These are phyloP conservation scores for Podospora bellae-mahoneyi DNA, from an alignment of 495 filamentous ascomycete genomes.

Conservation along the genomic window DNA sequence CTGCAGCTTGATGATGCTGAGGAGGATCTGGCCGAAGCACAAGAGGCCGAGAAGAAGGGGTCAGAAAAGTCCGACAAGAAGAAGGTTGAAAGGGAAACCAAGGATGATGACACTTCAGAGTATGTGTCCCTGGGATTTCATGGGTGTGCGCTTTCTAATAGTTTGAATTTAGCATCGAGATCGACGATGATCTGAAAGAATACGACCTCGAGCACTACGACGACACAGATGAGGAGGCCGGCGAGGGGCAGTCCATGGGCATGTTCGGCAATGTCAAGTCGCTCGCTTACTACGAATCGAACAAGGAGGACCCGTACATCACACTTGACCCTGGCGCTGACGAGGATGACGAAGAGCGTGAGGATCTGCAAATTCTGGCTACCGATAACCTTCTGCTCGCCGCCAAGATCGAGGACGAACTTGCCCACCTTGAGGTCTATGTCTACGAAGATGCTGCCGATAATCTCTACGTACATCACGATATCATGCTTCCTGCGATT, in stretches of 20 bases:
- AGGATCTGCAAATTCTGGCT: slow-evolving; percentile 88
- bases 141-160: slow-evolving; percentile 20
- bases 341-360: slow-evolving; percentile 82
- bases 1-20: slow-evolving; percentile 90
- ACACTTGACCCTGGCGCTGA: slow-evolving; percentile 66
- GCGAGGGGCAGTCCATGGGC: slow-evolving; percentile 64
- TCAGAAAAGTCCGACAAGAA: slow-evolving; percentile 16
- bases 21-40: slow-evolving; percentile 74
- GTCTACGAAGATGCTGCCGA: slow-evolving; percentile 92
- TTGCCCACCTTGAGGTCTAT: slow-evolving; percentile 94
- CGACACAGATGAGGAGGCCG: slow-evolving; percentile 66
- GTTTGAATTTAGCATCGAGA: slow-evolving; percentile 34
- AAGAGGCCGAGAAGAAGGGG: slow-evolving; percentile 33
- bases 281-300: slow-evolving; percentile 86
- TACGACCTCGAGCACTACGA: slow-evolving; percentile 96
- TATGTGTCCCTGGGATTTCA: slow-evolving; percentile 16
- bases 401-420: slow-evolving; percentile 92
- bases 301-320: slow-evolving; percentile 94
- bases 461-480: slow-evolving; percentile 98
- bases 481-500: slow-evolving; percentile 98
- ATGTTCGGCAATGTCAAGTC: slow-evolving; percentile 96
- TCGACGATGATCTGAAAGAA: slow-evolving; percentile 82
- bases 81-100: slow-evolving; percentile 11
- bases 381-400: slow-evolving; percentile 90
- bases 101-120: slow-evolving; percentile 35